Base-by-base conservation (phyloP, 164 flowering plant species). In the Vitis rotundifolia region DNA sequence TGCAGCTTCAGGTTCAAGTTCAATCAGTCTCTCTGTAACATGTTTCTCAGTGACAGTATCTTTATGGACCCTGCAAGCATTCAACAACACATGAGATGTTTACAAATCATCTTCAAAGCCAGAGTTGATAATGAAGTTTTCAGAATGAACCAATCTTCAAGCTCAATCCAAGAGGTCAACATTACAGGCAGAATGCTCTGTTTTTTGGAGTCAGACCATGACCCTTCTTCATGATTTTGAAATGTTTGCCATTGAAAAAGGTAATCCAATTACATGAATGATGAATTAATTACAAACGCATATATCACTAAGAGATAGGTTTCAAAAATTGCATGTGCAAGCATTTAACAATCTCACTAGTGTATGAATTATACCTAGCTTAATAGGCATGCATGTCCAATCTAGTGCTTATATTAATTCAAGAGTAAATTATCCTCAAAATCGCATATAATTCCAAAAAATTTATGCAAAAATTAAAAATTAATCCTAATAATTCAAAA, bases 141-240 rank as follows among this genome's bases (percentile, higher is more conserved):
- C 84, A 18, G 91, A 88, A 50, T 87, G 88, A 14, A 58, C 70
- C 22, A 89, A 77, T 75, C 83, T 85, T 57, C 93, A 88, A 61
- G 89, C 87, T 28, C 93, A 83, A 28, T 86, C 84, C 11, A 87
- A 81, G 37, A 89, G 83, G 69, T 89, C 91, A 26, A 85, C 91
- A 51, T 85, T 70, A 62, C 87, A 87, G 4, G 83, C 78, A 69
- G 65, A 78, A 56, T 89, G 93, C 85, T 79, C 83, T 15, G 71
- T 82, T 68, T 80, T 80, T 26, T 3, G 81, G 75, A 47, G 49
- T 49, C 12, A 87, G 71, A 16, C 79, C 70, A 51, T 82, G 61
- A 62, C 79, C 80, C 49, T 66, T 78, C 71, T 75, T 75, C 88
- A 88, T 83, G 76, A 73, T 77, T 29, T 81, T 82, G 64, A 73